These are phyloP conservation scores for Paraconiothyrium sp. DNA, from an alignment of 2,329 filamentous ascomycete species.

Conservation along the genomic window DNA sequence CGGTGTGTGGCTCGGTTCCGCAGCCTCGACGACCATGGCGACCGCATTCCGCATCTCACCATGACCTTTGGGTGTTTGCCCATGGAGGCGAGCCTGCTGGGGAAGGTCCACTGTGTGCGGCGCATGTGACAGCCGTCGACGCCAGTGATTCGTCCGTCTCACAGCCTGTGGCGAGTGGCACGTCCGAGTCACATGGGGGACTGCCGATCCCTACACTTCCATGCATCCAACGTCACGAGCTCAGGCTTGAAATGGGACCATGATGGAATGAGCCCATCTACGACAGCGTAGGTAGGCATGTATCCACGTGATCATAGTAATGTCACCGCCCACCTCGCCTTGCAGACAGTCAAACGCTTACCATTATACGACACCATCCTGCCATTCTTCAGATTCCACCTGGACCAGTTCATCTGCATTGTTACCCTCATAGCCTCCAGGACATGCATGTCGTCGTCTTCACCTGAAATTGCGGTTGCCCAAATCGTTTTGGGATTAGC, in stretches of 20 bases:
- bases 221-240: slow-evolving; percentile 38
- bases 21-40: slow-evolving; percentile 10
- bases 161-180: slow-evolving; percentile 38
- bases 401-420: no score
- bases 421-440: background rate
- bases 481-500: slow-evolving; percentile 3
- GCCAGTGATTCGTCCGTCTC: slow-evolving; percentile 30
- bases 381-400: no score
- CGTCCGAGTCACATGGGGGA: slow-evolving; percentile 31
- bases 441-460: background rate
- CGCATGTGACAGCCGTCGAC: slow-evolving; percentile 40
- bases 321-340: no score
- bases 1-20: slow-evolving; percentile 27
- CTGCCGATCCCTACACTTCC: slow-evolving; percentile 32
- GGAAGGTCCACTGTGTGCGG: no score
- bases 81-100: slow-evolving; percentile 5
- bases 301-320: background rate
- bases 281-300: background rate
- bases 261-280: slow-evolving; percentile 10
- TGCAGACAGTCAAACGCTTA: no score
- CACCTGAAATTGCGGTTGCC: background rate
- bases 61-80: slow-evolving; percentile 3
- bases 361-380: no score
- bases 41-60: slow-evolving; percentile 10
- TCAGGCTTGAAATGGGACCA: slow-evolving; percentile 24